Conservation (phyloP, 495 filamentous ascomycete species). For the Physcia stellaris region DNA sequence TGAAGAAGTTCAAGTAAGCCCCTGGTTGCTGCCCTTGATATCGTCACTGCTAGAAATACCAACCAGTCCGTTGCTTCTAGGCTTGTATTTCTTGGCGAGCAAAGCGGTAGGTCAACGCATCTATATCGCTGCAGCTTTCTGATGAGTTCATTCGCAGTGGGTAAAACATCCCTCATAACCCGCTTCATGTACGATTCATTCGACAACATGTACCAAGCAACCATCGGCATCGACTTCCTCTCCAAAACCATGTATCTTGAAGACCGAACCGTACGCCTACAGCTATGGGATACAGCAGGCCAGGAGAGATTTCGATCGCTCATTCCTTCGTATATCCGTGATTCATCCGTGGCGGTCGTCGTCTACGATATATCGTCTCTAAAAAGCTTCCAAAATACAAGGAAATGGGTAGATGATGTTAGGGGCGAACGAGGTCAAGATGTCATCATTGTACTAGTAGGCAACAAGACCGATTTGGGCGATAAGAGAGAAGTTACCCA, state of each 20-base stretch:
- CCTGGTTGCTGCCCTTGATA: neutral
- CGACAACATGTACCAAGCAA: constrained; percentile 99
- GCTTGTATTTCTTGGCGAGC: constrained; percentile 92
- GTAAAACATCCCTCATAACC: constrained; percentile 96
- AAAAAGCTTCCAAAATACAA: constrained; percentile 92
- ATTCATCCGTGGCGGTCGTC: constrained; percentile 91
- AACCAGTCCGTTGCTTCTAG: too few relatives aligned
- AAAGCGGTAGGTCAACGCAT: constrained; percentile 63
- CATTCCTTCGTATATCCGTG: constrained; percentile 96
- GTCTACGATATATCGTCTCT: constrained; percentile 98
- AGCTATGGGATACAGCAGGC: constrained; percentile 96
- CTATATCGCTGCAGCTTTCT: neutral
- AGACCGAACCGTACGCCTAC: constrained; percentile 91
- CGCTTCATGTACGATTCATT: constrained; percentile 99
- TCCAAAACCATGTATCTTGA: constrained; percentile 99
- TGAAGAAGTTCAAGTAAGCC: constrained; percentile 98
- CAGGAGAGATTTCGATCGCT: constrained; percentile 94
- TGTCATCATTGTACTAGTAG: constrained; percentile 95
- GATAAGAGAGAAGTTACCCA: constrained; percentile 95
- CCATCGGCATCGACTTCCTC: constrained; percentile 98
- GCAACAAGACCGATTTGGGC: constrained; percentile 97
- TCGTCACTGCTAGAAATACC: too few relatives aligned
- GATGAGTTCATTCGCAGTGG: constrained; percentile 44
- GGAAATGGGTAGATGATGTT: constrained; percentile 99
- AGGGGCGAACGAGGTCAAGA: constrained; percentile 92